Conservation (phyloP, 1,284 basidiomycete species). For the Apiotrichum domesticum region DNA sequence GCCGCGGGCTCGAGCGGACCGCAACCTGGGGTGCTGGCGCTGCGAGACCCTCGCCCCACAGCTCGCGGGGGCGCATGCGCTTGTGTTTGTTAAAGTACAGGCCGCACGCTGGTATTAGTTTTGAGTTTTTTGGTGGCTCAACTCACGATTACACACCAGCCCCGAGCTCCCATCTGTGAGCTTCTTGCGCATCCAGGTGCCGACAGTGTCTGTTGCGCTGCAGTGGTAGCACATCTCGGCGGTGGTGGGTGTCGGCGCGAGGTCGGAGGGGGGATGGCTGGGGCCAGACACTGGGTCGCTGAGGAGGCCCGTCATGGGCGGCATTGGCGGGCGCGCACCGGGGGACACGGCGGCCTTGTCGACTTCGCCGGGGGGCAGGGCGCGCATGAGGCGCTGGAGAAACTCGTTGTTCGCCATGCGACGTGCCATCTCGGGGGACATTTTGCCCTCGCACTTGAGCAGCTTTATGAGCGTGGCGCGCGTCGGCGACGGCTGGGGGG, state of each 20-base stretch:
- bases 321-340: background rate
- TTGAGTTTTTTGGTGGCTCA: background rate
- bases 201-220: conserved; percentile 28
- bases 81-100: conserved; percentile 44
- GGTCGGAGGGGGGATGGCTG: background rate
- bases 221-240: conserved; percentile 36
- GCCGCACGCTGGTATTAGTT: conserved; percentile 33
- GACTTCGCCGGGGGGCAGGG: conserved; percentile 22
- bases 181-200: conserved; percentile 37
- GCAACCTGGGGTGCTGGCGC: background rate
- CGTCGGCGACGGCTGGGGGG: conserved; percentile 39
- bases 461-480: conserved; percentile 32
- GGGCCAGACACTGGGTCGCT: background rate
- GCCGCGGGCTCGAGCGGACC: background rate
- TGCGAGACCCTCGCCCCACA: conserved; percentile 20
- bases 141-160: conserved; percentile 43
- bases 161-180: conserved; percentile 32
- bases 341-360: background rate
- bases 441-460: conserved; percentile 33
- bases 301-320: background rate
- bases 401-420: conserved; percentile 36
- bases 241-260: background rate
- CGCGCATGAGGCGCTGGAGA: conserved; percentile 35
- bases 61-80: conserved; percentile 39
- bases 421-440: conserved; percentile 37